Percentiles rank a stretch among this genome's conserved stretches.
phyloP scores from a whole-genome alignment of 441 rosid species.

The Melastoma candidum region DNA sequence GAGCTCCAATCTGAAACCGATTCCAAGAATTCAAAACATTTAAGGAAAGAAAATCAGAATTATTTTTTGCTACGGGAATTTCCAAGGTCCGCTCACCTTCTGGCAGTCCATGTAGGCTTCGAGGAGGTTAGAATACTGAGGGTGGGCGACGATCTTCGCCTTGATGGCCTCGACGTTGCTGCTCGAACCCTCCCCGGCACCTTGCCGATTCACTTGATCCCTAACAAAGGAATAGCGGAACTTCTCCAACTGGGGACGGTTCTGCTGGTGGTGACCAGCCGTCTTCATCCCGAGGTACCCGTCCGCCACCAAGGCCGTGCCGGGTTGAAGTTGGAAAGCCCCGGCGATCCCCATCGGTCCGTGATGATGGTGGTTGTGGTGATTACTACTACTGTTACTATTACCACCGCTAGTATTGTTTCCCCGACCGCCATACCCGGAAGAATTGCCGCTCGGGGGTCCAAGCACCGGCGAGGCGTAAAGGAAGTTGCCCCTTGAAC shows the following conservation, averaged over 20 bases:
- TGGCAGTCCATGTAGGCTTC: constrained; percentile 55
- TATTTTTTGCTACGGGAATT: too few species aligned
- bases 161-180: constrained; percentile 66
- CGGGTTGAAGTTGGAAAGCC: constrained; percentile 10
- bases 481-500: too few species aligned
- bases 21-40: background rate
- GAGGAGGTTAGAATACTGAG: constrained; percentile 52
- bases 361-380: too few species aligned
- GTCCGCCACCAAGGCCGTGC: too few species aligned
- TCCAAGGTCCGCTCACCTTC: constrained; percentile 26
- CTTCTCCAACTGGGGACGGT: constrained; percentile 12
- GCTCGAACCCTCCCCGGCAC: constrained; percentile 22
- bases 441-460: too few species aligned
- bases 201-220: constrained; percentile 8
- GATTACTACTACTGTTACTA: too few species aligned
- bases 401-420: too few species aligned
- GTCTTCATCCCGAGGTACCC: too few species aligned
- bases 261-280: constrained; percentile 14
- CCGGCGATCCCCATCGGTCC: constrained; percentile 46
- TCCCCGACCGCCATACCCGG: too few species aligned
- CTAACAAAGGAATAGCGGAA: constrained; percentile 25
- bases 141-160: constrained; percentile 52
- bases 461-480: too few species aligned
- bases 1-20: constrained; percentile 45
- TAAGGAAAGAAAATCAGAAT: too few species aligned